phyloP scores from a whole-genome alignment of 768 basidiomycete species.

The Austroboletus festivus region DNA sequence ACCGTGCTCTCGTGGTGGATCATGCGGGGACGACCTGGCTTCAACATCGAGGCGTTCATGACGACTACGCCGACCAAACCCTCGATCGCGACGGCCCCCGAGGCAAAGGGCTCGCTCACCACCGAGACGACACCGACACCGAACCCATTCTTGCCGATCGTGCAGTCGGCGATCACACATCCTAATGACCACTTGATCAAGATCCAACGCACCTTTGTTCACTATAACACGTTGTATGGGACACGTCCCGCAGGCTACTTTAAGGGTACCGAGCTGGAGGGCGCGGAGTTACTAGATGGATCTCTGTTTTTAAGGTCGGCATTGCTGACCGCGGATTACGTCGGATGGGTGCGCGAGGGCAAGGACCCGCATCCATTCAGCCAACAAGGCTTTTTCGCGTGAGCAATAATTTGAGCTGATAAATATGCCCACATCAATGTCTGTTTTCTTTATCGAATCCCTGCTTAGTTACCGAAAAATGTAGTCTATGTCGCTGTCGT shows the following conservation, averaged over 20 bases:
- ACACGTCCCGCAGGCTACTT: conserved; percentile 25
- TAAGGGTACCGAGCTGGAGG: conserved; percentile 29
- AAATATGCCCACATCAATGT: no score
- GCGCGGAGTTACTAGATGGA: conserved; percentile 33
- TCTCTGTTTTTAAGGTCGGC: conserved; percentile 34
- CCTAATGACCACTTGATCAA: conserved; percentile 35
- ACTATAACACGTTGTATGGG: conserved; percentile 33
- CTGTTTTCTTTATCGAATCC: no score
- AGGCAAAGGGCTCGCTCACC: not conserved
- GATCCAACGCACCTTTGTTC: conserved; percentile 33
- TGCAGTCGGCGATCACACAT: conserved; percentile 37
- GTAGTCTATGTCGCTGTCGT: no score
- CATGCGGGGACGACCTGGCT: conserved; percentile 26
- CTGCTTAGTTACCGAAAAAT: no score
- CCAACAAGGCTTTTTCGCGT: conserved; percentile 24
- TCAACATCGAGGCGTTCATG: conserved; percentile 34
- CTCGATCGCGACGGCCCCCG: conserved; percentile 2
- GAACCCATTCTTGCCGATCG: conserved; percentile 40
- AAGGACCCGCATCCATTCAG: conserved; percentile 25
- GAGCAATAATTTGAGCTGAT: no score
- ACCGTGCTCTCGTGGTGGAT: conserved; percentile 29
- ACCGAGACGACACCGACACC: conserved; percentile 20
- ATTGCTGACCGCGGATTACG: conserved; percentile 28
- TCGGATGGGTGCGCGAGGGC: conserved; percentile 43
- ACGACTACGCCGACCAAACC: conserved; percentile 19